Evolutionary conservation across 208 protist species (phyloP).

Genomic region (Trypanosoma scelopori): DNA sequence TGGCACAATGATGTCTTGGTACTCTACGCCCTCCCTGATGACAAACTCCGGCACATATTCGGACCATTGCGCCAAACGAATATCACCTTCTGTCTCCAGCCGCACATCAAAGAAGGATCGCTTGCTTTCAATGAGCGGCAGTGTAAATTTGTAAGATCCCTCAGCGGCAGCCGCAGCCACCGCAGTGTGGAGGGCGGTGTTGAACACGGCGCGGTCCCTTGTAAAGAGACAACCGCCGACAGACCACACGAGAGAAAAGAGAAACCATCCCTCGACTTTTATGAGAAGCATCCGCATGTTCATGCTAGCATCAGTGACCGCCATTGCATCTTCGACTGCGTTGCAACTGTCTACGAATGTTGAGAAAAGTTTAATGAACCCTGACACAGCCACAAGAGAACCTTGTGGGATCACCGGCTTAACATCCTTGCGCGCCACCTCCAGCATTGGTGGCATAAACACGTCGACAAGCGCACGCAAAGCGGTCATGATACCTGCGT

Average conservation of each 20-base stretch:
- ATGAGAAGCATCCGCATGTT: constrained; percentile 61
- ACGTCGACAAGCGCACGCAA: constrained; percentile 58
- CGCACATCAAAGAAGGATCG: constrained; percentile 86
- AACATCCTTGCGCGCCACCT: constrained; percentile 79
- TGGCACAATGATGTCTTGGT: constrained; percentile 94
- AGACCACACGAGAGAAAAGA: constrained; percentile 94
- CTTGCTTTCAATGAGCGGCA: constrained; percentile 70
- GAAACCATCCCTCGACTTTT: constrained; percentile 89
- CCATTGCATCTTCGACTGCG: constrained; percentile 35
- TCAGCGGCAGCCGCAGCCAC: constrained; percentile 30
- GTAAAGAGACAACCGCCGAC: constrained; percentile 90
- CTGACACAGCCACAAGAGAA: constrained; percentile 68
- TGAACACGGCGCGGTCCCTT: constrained; percentile 80
- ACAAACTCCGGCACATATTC: constrained; percentile 80
- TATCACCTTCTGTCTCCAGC: constrained; percentile 61
- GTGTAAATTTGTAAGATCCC: constrained; percentile 65
- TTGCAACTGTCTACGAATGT: constrained; percentile 45
- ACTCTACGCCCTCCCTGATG: constrained; percentile 84
- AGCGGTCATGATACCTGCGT: constrained; percentile 32
- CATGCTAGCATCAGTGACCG: constrained; percentile 9
- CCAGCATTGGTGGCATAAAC: constrained; percentile 77
- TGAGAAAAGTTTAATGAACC: constrained; percentile 84
- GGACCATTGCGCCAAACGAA: constrained; percentile 79
- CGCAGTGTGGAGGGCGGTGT: constrained; percentile 69
- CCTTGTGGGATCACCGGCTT: constrained; percentile 77